A percentile compares a stretch with the other conserved stretches of the same genome.
Evolutionary conservation across 2,329 filamentous ascomycete species (phyloP).

Genomic region (Cladosporium sp.): DNA sequence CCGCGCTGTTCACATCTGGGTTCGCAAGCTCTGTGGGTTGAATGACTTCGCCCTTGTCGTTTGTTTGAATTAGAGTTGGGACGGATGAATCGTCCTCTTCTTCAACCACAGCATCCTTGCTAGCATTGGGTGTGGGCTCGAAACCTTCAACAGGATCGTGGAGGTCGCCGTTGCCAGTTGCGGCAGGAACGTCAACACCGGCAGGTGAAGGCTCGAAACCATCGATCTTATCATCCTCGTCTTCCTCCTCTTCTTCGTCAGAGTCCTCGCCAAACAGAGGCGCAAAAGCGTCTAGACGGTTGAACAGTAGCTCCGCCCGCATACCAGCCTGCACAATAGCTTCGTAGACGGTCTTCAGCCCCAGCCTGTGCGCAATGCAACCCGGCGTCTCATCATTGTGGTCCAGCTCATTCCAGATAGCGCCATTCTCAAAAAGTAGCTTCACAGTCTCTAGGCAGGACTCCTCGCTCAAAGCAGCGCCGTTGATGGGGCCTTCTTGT

Average conservation of each 20-base stretch:
- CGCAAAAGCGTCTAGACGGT: conserved; percentile 80
- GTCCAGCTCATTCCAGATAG: conserved; percentile 97
- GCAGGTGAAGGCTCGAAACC: conserved; percentile 37
- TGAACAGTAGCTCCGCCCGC: conserved; percentile 83
- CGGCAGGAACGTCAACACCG: conserved; percentile 24
- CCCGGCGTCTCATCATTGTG: conserved; percentile 85
- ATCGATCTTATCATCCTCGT: conserved; percentile 37
- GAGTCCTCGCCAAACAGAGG: conserved; percentile 63
- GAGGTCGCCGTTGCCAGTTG: conserved; percentile 27
- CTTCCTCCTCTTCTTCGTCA: conserved; percentile 48
- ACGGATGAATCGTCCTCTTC: conserved; percentile 27
- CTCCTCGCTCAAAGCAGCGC: conserved; percentile 49
- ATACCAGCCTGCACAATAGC: conserved; percentile 88
- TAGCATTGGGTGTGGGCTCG: conserved; percentile 38
- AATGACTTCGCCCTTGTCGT: conserved; percentile 31
- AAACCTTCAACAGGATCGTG: conserved; percentile 31
- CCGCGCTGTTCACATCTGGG: conserved; percentile 48
- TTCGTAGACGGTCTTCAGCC: conserved; percentile 71
- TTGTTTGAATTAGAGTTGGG: conserved; percentile 31
- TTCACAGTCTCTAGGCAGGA: conserved; percentile 68
- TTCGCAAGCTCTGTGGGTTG: conserved; percentile 36
- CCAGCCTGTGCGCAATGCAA: conserved; percentile 74
- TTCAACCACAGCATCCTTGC: conserved; percentile 25
- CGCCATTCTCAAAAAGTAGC: conserved; percentile 81
- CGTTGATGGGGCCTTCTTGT: conserved; percentile 39